Base-by-base conservation (phyloP, 192 early-diverging fungal genomes). In the Gaertneriomyces sp. region DNA sequence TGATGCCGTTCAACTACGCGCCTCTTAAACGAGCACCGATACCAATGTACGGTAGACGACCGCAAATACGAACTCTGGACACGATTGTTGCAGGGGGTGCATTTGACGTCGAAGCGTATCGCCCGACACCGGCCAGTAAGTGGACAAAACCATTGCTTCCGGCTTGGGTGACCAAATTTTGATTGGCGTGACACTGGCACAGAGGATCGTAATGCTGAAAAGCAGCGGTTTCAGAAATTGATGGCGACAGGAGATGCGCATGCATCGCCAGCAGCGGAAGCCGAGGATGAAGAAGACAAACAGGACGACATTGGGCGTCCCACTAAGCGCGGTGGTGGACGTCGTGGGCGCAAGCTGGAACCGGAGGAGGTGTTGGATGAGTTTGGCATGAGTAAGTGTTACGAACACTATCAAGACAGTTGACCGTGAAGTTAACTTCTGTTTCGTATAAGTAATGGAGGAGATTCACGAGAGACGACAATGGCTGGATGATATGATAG, bases 401-500 rank as follows among this genome's bases (percentile, higher is more conserved):
- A 0, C 66, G 12, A 16, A 54, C 17, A 41, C n/a, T 14, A 52
- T 4, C 33, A 56, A 61, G 42, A 11, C 12, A 5, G 20, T 55
- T 58, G 25, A 12, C 11, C 41, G 8, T 3, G 12, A 4, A 10
- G 16, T 0, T 12, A n/a, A 70, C 25, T 8, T 11, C 60, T 16
- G 52, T 58, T 41, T 7, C 14, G 17, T 42, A 17, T 7, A 38
- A 81, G 79, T 79, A 9, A 66, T 73, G 42, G 58, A 73, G 16
- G 80, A 81, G 46, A 81, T 81, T 65, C 61, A 61, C 12, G 80
- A 81, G 9, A 40, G 80, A 19, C 66, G 70, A 49, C 69, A 81
- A 63, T 81, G 80, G 76, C 53, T 81, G 42, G 80, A 76, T 58
- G 80, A 81, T 49, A 81, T 81, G 80, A 60, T 75, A 25, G 62